phyloP scores from a whole-genome alignment of 2,329 filamentous ascomycete genomes.

The Neonectria neomacrospora region DNA sequence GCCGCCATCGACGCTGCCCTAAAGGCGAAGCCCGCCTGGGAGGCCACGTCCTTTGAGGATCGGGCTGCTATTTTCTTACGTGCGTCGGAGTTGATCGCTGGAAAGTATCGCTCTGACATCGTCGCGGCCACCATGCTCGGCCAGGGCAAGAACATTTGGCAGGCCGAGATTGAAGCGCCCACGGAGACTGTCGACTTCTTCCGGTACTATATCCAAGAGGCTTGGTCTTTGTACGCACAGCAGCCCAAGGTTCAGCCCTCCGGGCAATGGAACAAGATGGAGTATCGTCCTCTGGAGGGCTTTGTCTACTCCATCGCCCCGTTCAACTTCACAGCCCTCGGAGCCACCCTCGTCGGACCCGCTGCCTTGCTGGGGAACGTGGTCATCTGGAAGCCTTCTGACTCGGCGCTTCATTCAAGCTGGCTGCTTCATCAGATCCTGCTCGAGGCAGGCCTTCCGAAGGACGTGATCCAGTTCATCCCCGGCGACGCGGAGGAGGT shows the following conservation, averaged over 20 bases:
- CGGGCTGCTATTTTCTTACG: conserved; percentile 34
- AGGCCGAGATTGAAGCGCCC: conserved; percentile 35
- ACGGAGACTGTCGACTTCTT: conserved; percentile 50
- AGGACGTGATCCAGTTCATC: conserved; percentile 52
- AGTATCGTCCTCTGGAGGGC: conserved; percentile 54
- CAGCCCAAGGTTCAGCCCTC: conserved; percentile 24
- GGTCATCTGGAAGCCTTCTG: conserved; percentile 55
- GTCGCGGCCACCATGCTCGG: conserved; percentile 36
- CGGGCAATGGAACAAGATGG: conserved; percentile 40
- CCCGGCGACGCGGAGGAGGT: conserved; percentile 52
- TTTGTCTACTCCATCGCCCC: conserved; percentile 56
- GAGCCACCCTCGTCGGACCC: conserved; percentile 49
- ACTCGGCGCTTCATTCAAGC: conserved; percentile 48
- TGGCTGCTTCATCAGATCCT: conserved; percentile 53
- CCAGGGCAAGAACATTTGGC: conserved; percentile 39
- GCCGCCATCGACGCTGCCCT: conserved; percentile 35
- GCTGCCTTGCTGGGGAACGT: conserved; percentile 55
- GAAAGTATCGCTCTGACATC: conserved; percentile 36
- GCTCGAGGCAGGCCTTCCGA: conserved; percentile 53
- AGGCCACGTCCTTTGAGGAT: conserved; percentile 32
- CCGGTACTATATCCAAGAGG: conserved; percentile 38
- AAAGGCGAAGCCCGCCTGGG: conserved; percentile 32
- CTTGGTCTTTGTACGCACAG: conserved; percentile 32
- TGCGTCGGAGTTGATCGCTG: conserved; percentile 32
- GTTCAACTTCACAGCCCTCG: conserved; percentile 57